A percentile compares a stretch with the other conserved stretches of the same genome.
phyloP scores from a whole-genome alignment of 495 filamentous ascomycete genomes.

The Penicillium cataractarum region DNA sequence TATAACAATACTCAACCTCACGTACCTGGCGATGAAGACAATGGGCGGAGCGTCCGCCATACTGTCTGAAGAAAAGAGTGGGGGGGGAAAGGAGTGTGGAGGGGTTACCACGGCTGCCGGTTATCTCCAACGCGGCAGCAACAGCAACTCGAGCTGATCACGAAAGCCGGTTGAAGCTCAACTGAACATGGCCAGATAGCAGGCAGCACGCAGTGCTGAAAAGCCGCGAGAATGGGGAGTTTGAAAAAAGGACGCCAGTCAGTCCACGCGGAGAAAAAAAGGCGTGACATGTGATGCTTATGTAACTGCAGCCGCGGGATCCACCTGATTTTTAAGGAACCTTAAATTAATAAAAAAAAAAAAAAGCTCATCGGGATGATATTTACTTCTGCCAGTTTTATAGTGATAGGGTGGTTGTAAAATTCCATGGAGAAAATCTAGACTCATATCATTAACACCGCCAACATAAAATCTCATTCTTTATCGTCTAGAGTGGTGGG shows the following conservation, averaged over 20 bases:
- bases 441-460: not conserved
- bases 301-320: not conserved
- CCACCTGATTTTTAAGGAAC: not conserved
- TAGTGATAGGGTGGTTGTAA: too few species aligned
- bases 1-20: slow-evolving; percentile 2
- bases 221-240: not conserved
- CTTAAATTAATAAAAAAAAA: not conserved
- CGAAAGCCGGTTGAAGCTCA: slow-evolving; percentile 7
- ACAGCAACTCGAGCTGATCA: slow-evolving; percentile 4
- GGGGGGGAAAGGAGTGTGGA: not conserved
- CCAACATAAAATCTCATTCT: too few species aligned
- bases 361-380: not conserved
- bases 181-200: slow-evolving; percentile 5
- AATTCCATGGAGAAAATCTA: not conserved
- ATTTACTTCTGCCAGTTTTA: not conserved
- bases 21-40: slow-evolving; percentile 81
- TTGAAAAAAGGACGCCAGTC: not conserved
- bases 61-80: slow-evolving; percentile 2
- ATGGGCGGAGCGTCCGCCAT: slow-evolving; percentile 66
- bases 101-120: not conserved
- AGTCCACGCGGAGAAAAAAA: slow-evolving; percentile 8
- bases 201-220: slow-evolving; percentile 6
- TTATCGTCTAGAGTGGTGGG: not conserved
- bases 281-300: slow-evolving; percentile 11
- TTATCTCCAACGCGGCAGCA: slow-evolving; percentile 3